phyloP scores from a whole-genome alignment of 805 yeast genomes.

The Starmerella vaccinii region DNA sequence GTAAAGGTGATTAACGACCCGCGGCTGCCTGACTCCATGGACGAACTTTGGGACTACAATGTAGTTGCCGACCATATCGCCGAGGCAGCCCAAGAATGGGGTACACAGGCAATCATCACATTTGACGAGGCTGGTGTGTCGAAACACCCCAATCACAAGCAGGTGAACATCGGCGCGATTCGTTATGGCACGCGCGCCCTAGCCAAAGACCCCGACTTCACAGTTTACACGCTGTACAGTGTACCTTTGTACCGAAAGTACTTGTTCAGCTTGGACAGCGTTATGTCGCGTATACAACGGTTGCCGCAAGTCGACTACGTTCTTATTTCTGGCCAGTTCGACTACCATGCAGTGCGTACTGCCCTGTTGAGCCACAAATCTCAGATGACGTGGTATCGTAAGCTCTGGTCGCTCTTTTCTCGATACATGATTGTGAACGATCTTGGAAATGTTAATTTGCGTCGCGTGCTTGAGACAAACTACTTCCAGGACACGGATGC shows the following conservation, averaged over 20 bases:
- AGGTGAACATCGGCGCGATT: constrained; percentile 24
- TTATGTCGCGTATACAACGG: constrained; percentile 23
- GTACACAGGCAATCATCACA: constrained; percentile 45
- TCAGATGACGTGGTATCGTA: constrained; percentile 93
- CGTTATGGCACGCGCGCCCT: constrained; percentile 8
- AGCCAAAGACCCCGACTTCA: constrained; percentile 9
- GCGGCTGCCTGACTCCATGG: constrained; percentile 60
- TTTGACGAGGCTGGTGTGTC: constrained; percentile 81
- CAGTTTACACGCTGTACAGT: constrained; percentile 29
- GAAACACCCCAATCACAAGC: constrained; percentile 72
- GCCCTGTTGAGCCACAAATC: constrained; percentile 73
- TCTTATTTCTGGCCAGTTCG: constrained; percentile 19
- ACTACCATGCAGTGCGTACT: constrained; percentile 36
- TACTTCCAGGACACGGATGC: constrained; percentile 3
- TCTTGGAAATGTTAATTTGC: constrained; percentile 20
- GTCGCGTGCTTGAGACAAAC: constrained; percentile 8
- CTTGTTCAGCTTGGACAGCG: constrained; percentile 29
- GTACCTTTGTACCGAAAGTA: constrained; percentile 34
- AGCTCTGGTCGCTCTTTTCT: constrained; percentile 72
- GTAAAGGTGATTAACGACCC: constrained; percentile 41
- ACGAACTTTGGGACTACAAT: constrained; percentile 48
- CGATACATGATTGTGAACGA: constrained; percentile 72
- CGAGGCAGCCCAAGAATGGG: constrained; percentile 25
- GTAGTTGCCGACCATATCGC: constrained; percentile 35
- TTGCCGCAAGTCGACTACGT: constrained; percentile 14